phyloP scores from a whole-genome alignment of 495 filamentous ascomycete genomes.

The Lasiosphaeris hirsuta region DNA sequence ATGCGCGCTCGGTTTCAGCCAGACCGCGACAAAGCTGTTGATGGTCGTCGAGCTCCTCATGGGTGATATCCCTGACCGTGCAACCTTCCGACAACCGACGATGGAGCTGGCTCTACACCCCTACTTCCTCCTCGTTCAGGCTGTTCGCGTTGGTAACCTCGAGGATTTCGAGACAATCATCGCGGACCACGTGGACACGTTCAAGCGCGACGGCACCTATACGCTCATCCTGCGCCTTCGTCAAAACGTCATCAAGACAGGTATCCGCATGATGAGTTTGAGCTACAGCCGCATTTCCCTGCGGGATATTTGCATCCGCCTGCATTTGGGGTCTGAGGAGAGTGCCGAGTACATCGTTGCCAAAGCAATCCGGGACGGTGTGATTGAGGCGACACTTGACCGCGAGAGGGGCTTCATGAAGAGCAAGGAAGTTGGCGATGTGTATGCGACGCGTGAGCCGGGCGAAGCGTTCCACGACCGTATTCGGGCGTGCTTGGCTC shows the following conservation, averaged over 20 bases:
- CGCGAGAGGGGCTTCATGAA: slow-evolving; percentile 97
- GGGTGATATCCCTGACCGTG: slow-evolving; percentile 96
- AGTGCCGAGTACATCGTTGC: slow-evolving; percentile 98
- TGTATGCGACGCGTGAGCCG: slow-evolving; percentile 93
- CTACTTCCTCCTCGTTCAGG: slow-evolving; percentile 89
- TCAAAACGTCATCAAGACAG: slow-evolving; percentile 99
- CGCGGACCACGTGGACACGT: slow-evolving; percentile 71
- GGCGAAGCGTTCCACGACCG: slow-evolving; percentile 96
- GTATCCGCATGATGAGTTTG: slow-evolving; percentile 97
- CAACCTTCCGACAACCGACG: slow-evolving; percentile 81
- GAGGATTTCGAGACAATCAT: slow-evolving; percentile 87
- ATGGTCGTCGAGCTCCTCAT: slow-evolving; percentile 95
- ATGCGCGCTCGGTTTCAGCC: slow-evolving; percentile 88
- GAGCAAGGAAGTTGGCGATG: slow-evolving; percentile 91
- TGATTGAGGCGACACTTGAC: slow-evolving; percentile 93
- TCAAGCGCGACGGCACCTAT: slow-evolving; percentile 92
- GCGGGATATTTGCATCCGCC: slow-evolving; percentile 91
- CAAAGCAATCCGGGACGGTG: slow-evolving; percentile 95
- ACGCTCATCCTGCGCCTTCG: slow-evolving; percentile 89
- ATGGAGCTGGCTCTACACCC: slow-evolving; percentile 84
- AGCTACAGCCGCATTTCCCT: slow-evolving; percentile 97
- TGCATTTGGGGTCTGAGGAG: slow-evolving; percentile 90
- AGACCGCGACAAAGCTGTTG: slow-evolving; percentile 88
- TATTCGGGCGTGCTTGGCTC: slow-evolving; percentile 80
- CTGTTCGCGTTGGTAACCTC: slow-evolving; percentile 90